These are phyloP conservation scores for Adansonia digitata DNA, from an alignment of 345 rosid species.

Conservation along the genomic window DNA sequence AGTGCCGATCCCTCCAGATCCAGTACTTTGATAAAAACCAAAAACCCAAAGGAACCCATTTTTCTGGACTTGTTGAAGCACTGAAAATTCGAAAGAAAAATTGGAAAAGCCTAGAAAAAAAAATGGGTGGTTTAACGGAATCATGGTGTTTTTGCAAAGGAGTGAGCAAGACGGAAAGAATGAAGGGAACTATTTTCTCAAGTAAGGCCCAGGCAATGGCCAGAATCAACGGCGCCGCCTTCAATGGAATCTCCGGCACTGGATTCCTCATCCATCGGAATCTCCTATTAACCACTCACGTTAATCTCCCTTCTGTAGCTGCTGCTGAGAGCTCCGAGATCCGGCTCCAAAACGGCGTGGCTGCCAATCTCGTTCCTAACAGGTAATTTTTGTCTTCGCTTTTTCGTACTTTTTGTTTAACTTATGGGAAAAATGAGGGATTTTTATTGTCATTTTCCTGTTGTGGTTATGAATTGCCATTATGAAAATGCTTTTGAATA, in stretches of 20 bases:
- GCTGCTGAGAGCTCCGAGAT: constrained; percentile 76
- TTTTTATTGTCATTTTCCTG: not conserved
- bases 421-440: not conserved
- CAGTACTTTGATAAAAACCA: no score
- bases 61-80: not conserved
- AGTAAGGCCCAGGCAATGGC: constrained; percentile 58
- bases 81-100: not conserved
- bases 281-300: constrained; percentile 80
- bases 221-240: constrained; percentile 41
- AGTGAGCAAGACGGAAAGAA: constrained; percentile 75
- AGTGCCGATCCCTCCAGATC: no score
- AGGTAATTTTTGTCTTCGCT: constrained; percentile 30
- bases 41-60: constrained; percentile 24
- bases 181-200: constrained; percentile 71
- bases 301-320: constrained; percentile 69
- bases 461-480: not conserved
- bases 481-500: not conserved
- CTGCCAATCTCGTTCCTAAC: constrained; percentile 74
- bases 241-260: constrained; percentile 41
- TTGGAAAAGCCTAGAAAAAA: no score
- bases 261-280: constrained; percentile 89
- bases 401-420: not conserved
- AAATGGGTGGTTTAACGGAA: constrained; percentile 68
- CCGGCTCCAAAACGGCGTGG: constrained; percentile 65
- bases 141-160: constrained; percentile 96